Conservation (phyloP, 169 alveolate species). For the Eimeria sp. region DNA sequence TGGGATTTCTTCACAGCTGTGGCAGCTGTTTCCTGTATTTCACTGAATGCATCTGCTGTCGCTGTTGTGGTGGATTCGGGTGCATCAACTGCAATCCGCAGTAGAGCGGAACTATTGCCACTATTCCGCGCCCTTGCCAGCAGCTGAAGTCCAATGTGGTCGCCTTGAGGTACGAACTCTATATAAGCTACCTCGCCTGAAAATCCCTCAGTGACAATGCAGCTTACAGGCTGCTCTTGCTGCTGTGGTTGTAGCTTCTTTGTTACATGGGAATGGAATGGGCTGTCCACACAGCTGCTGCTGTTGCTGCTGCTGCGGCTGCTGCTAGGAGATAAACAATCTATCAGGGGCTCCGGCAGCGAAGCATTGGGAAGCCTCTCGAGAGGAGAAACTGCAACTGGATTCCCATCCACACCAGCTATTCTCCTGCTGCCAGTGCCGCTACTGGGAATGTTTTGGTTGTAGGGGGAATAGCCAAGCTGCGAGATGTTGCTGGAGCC, state of each 20-base stretch:
- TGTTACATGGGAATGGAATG: background rate
- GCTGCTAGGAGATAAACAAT: constrained; percentile 9
- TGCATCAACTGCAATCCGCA: constrained; percentile 48
- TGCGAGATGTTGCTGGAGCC: background rate
- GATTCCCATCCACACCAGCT: background rate
- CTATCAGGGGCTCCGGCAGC: constrained; percentile 1
- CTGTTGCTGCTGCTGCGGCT: background rate
- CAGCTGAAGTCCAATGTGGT: constrained; percentile 26
- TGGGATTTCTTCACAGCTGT: constrained; percentile 1
- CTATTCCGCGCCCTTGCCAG: constrained; percentile 54
- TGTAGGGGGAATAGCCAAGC: background rate
- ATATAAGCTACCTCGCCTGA: constrained; percentile 56
- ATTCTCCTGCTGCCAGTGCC: background rate
- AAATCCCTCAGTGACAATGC: constrained; percentile 47
- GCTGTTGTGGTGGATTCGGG: background rate
- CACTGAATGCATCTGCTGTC: background rate
- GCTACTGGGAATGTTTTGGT: background rate
- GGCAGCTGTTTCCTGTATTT: background rate
- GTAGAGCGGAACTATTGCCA: background rate
- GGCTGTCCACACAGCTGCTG: background rate
- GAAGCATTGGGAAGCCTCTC: background rate
- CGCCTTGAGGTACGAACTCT: constrained; percentile 42
- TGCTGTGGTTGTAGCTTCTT: background rate
- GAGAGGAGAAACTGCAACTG: background rate
- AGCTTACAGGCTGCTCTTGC: constrained; percentile 62